Evolutionary conservation across 2,329 filamentous ascomycete species (phyloP).

Genomic region (Colletotrichum sp.): DNA sequence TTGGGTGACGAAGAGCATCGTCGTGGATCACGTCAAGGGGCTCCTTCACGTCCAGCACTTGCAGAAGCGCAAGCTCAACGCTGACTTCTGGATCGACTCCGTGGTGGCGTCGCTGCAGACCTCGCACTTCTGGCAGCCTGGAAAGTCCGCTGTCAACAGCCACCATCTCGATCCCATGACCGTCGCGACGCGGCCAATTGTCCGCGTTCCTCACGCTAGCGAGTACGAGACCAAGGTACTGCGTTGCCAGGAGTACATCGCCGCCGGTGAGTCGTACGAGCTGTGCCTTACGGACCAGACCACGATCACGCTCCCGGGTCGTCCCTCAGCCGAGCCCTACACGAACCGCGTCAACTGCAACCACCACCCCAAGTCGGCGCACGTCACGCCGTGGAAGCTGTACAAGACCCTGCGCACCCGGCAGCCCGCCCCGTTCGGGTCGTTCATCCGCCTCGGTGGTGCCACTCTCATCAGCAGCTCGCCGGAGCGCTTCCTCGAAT

Average conservation of each 20-base stretch:
- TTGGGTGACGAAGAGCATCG: constrained; percentile 78
- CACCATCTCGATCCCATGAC: neutral
- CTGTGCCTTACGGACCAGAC: constrained; percentile 83
- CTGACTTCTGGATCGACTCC: constrained; percentile 34
- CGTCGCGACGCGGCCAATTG: constrained; percentile 23
- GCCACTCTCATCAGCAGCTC: constrained; percentile 82
- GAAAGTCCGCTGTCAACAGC: neutral
- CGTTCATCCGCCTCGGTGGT: constrained; percentile 74
- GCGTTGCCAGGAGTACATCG: constrained; percentile 73
- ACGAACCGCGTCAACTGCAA: neutral
- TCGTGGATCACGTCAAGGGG: constrained; percentile 73
- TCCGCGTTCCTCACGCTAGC: constrained; percentile 45
- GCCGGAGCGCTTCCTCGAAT: constrained; percentile 84
- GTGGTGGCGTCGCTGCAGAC: constrained; percentile 32
- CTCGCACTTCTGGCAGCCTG: constrained; percentile 36
- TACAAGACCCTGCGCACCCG: constrained; percentile 72
- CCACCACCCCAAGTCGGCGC: constrained; percentile 24
- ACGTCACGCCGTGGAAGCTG: constrained; percentile 65
- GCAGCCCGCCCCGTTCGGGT: constrained; percentile 86
- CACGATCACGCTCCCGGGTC: constrained; percentile 53
- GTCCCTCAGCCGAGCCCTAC: neutral
- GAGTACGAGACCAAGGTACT: constrained; percentile 72
- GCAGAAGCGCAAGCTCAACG: constrained; percentile 26
- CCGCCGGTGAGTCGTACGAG: constrained; percentile 83
- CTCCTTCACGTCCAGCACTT: constrained; percentile 72